Conservation (phyloP, 2,329 filamentous ascomycete genomes). For the Colletotrichum lini region DNA sequence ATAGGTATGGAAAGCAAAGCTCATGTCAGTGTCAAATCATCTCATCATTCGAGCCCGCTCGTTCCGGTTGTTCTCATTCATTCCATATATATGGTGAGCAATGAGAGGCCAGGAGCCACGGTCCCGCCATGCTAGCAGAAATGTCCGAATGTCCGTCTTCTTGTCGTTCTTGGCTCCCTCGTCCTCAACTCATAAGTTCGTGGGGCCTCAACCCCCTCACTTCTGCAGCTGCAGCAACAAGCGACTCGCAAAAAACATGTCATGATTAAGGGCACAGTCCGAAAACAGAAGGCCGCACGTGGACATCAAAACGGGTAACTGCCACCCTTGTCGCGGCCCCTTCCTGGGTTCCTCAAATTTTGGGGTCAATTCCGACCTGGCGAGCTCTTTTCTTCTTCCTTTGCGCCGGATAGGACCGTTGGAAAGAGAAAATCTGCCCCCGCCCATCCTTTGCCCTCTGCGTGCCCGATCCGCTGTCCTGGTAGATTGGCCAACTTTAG, state of each 20-base stretch:
- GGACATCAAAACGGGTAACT: slow-evolving; percentile 25
- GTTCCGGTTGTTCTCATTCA: background rate
- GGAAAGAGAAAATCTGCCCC: slow-evolving; percentile 29
- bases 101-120: background rate
- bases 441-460: background rate
- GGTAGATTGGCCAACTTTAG: background rate
- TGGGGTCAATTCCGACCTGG: slow-evolving; percentile 16
- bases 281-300: slow-evolving; percentile 29
- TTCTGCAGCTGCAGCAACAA: slow-evolving; percentile 2
- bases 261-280: slow-evolving; percentile 24
- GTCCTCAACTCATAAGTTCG: background rate
- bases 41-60: slow-evolving; percentile 8
- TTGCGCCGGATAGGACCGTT: background rate
- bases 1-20: background rate
- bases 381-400: background rate
- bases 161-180: background rate
- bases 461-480: slow-evolving; percentile 9
- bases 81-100: background rate
- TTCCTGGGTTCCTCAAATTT: slow-evolving; percentile 31
- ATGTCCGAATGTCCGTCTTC: background rate
- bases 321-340: slow-evolving; percentile 25
- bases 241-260: slow-evolving; percentile 13
- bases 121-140: background rate
- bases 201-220: background rate
- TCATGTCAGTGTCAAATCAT: slow-evolving; percentile 16